phyloP scores from a whole-genome alignment of 805 yeast species.

The Candida ulmi region DNA sequence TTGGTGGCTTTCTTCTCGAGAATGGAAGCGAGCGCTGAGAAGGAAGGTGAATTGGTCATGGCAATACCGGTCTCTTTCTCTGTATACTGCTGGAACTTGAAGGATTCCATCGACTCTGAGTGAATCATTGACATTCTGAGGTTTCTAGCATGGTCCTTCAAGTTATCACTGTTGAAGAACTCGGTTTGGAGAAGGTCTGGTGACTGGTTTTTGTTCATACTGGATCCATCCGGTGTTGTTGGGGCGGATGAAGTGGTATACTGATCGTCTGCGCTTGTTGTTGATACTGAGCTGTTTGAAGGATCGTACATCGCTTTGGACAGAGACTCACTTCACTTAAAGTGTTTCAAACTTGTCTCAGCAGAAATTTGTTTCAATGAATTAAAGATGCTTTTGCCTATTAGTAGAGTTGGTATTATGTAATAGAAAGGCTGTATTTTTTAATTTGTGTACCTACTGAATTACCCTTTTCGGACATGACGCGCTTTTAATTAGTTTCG shows the following conservation, averaged over 20 bases:
- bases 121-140: background rate
- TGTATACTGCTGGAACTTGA: background rate
- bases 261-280: background rate
- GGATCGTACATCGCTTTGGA: background rate
- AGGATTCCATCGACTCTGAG: background rate
- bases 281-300: background rate
- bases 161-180: background rate
- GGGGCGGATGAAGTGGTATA: background rate
- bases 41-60: conserved; percentile 38
- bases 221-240: background rate
- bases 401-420: too few relatives aligned
- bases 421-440: too few relatives aligned
- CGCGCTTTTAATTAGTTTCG: too few relatives aligned
- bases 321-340: background rate
- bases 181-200: background rate
- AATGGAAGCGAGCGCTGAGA: conserved; percentile 36
- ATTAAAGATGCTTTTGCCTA: too few relatives aligned
- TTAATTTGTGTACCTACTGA: too few relatives aligned
- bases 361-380: too few relatives aligned
- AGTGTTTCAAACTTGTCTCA: too few relatives aligned
- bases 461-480: too few relatives aligned
- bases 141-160: conserved; percentile 1
- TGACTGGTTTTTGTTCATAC: background rate
- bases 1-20: conserved; percentile 30
- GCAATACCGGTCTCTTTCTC: background rate